phyloP scores from a whole-genome alignment of 352 stramenopile species.

The Phytophthora meadii region DNA sequence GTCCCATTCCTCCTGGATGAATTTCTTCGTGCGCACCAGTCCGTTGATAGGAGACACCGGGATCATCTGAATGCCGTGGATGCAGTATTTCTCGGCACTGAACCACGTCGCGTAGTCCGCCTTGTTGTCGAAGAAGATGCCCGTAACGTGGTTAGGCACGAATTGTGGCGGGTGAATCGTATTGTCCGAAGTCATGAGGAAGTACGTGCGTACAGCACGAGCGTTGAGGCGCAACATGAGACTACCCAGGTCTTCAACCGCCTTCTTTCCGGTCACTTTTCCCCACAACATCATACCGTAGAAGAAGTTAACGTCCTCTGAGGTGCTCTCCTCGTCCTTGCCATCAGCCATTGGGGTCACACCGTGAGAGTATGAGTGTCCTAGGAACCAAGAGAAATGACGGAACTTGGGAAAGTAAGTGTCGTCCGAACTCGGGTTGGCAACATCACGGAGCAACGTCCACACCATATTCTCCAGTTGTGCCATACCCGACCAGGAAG shows the following conservation, averaged over 20 bases:
- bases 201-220: constrained; percentile 72
- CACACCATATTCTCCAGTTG: constrained; percentile 74
- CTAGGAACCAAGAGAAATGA: constrained; percentile 81
- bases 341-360: constrained; percentile 70
- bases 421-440: constrained; percentile 68
- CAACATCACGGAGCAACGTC: constrained; percentile 76
- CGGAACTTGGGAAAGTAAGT: constrained; percentile 75
- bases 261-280: constrained; percentile 60
- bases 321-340: constrained; percentile 82
- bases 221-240: constrained; percentile 81
- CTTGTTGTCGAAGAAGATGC: constrained; percentile 86
- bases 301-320: constrained; percentile 83
- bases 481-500: constrained; percentile 56
- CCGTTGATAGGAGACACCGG: constrained; percentile 78
- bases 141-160: constrained; percentile 77
- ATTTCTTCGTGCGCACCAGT: constrained; percentile 62
- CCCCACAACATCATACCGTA: constrained; percentile 87
- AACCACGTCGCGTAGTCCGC: constrained; percentile 82
- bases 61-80: constrained; percentile 88
- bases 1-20: constrained; percentile 81
- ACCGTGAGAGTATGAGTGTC: constrained; percentile 81
- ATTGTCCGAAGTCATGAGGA: constrained; percentile 77
- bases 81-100: constrained; percentile 78
- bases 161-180: constrained; percentile 71
- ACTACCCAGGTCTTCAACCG: constrained; percentile 71